Conservation (phyloP, 2,329 filamentous ascomycete species). For the Plectosphaerella sp. region DNA sequence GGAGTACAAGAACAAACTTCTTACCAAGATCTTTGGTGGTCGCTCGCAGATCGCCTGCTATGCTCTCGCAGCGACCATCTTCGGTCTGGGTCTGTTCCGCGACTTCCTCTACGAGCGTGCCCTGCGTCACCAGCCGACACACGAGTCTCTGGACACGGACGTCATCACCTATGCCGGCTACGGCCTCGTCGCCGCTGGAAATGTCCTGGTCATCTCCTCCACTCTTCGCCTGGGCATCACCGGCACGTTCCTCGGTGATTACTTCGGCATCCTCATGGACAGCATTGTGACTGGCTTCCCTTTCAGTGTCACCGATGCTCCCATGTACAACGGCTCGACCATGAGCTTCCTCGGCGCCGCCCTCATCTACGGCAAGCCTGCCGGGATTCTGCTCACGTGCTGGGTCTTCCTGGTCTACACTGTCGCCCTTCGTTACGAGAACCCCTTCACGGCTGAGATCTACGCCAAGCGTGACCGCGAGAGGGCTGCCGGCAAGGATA, state of each 20-base stretch:
- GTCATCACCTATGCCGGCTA: conserved; percentile 61
- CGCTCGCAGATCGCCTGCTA: conserved; percentile 82
- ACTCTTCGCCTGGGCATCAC: conserved; percentile 93
- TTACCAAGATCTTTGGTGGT: conserved; percentile 82
- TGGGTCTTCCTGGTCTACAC: conserved; percentile 76
- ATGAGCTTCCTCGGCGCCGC: conserved; percentile 89
- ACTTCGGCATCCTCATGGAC: conserved; percentile 98
- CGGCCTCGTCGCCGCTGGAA: conserved; percentile 69
- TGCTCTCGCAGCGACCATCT: conserved; percentile 81
- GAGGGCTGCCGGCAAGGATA: conserved; percentile 38
- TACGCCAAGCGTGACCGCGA: conserved; percentile 78
- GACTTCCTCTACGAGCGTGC: conserved; percentile 85
- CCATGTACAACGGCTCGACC: conserved; percentile 96
- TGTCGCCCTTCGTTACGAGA: conserved; percentile 80
- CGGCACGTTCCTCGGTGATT: conserved; percentile 95
- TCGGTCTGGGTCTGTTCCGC: conserved; percentile 83
- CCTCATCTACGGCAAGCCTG: conserved; percentile 80
- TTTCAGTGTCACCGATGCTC: conserved; percentile 84
- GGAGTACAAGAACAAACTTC: conserved; percentile 89
- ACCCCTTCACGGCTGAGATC: conserved; percentile 90
- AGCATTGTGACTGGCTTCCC: conserved; percentile 90
- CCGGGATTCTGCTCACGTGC: conserved; percentile 71
- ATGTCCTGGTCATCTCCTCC: conserved; percentile 79
- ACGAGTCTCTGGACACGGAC: conserved; percentile 64
- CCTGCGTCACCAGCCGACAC: conserved; percentile 69